Base-by-base conservation (phyloP, 2,329 filamentous ascomycete species). In the Fusarium napiforme region DNA sequence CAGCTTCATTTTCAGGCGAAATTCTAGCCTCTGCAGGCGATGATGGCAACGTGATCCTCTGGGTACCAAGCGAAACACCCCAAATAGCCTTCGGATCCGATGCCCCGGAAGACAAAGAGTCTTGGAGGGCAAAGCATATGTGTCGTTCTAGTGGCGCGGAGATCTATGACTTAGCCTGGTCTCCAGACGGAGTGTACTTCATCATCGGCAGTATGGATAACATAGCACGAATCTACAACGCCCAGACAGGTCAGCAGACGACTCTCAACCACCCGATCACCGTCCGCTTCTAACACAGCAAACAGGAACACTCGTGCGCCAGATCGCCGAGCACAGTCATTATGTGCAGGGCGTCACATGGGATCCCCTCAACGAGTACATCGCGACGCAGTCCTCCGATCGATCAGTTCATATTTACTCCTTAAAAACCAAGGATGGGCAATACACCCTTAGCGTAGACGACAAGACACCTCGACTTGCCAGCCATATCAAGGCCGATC, bases 201-300 rank as follows among this genome's bases (percentile, higher is more conserved):
- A 98, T 99, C 78, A 98, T 97, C 30, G 96, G 96, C 43, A 98
- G 96, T 84, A 98, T 99, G 95, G 96, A 99, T 85, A 99, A 99
- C 81, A 92, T 98, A 81, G 95, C 96, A 66, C 90, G 96, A 67
- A 98, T 99, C 77, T 98, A 98, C 86, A 98, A 97, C 83, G 93
- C 95, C 64, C 92, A 93, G 73, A 96, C 93, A 78, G 96, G 94
- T 95, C 86, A 73, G 88, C 76, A 70, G 55, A n/a, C 64, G 45
- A 60, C 45, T 52, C 40, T 23, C 19, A 9, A 23, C 36, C 14
- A 56, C 23, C 14, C 50, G 23, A 39, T 55, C 34, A 37, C 45
- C 26, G 49, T 62, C 55, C 36, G 37, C 12, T 28, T 61, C 65
- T 72, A 58, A 70, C 56, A 12, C 55, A 43, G 32, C 14, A 47